Conservation (phyloP, 768 basidiomycete genomes). For the Lactifluus pinguis region DNA sequence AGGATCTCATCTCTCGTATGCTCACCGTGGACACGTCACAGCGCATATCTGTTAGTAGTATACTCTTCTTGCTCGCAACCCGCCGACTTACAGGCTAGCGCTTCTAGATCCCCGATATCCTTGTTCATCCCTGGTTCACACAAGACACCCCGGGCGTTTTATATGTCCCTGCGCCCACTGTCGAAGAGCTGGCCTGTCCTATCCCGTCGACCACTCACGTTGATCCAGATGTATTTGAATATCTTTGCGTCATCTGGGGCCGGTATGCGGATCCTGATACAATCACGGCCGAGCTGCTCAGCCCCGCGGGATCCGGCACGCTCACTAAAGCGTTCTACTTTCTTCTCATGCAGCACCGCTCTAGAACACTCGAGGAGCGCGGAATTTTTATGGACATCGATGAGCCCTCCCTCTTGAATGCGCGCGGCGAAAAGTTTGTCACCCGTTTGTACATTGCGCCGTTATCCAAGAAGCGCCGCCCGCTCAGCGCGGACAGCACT, state of each 20-base stretch:
- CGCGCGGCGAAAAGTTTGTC: slow-evolving; percentile 27
- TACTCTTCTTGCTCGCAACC: neutral
- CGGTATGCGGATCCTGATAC: slow-evolving; percentile 51
- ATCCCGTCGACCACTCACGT: slow-evolving; percentile 60
- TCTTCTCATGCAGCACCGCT: slow-evolving; percentile 66
- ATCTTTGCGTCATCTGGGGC: slow-evolving; percentile 78
- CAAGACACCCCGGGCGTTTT: slow-evolving; percentile 41
- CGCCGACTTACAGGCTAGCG: neutral
- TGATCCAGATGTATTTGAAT: slow-evolving; percentile 68
- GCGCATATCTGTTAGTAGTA: slow-evolving; percentile 65
- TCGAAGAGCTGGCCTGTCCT: slow-evolving; percentile 53
- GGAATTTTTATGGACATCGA: slow-evolving; percentile 36
- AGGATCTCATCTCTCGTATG: slow-evolving; percentile 80
- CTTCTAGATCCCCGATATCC: slow-evolving; percentile 74
- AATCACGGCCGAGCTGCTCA: slow-evolving; percentile 59
- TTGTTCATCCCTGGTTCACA: slow-evolving; percentile 76
- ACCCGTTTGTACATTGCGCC: slow-evolving; percentile 37
- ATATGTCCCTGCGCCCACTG: slow-evolving; percentile 33
- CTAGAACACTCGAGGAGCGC: slow-evolving; percentile 49
- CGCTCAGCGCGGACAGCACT: slow-evolving; percentile 11
- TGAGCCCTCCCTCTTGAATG: slow-evolving; percentile 21
- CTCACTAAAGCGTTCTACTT: slow-evolving; percentile 88
- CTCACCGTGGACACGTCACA: slow-evolving; percentile 73
- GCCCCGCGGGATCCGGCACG: slow-evolving; percentile 57
- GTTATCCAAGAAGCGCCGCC: slow-evolving; percentile 26